A percentile compares a stretch with the other conserved stretches of the same genome.
phyloP scores from a whole-genome alignment of 2,329 filamentous ascomycete genomes.

The Colletotrichum tanaceti region DNA sequence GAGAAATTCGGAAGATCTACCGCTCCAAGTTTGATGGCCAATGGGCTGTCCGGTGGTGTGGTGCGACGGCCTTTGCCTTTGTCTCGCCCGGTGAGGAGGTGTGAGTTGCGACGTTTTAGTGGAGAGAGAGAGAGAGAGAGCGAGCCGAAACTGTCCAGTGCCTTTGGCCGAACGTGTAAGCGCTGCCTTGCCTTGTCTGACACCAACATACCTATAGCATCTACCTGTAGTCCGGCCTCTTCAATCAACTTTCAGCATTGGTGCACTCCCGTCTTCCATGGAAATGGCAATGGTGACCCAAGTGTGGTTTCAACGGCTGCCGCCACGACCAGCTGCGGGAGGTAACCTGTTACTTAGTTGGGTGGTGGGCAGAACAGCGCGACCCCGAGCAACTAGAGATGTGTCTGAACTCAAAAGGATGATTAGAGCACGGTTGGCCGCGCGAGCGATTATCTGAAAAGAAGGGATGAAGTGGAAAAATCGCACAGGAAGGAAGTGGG shows the following conservation, averaged over 20 bases:
- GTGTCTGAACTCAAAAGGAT: constrained; percentile 36
- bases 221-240: not conserved
- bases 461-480: constrained; percentile 31
- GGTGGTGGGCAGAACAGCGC: not conserved
- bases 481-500: constrained; percentile 11
- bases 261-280: no score
- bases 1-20: constrained; percentile 30
- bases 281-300: not conserved
- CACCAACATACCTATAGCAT: not conserved
- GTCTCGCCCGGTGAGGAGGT: constrained; percentile 19
- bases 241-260: no score
- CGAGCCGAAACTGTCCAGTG: constrained; percentile 2
- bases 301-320: constrained; percentile 3
- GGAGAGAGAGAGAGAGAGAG: constrained; percentile 26
- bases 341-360: not conserved
- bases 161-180: constrained; percentile 20
- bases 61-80: constrained; percentile 29
- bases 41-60: constrained; percentile 15
- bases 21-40: constrained; percentile 20
- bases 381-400: constrained; percentile 15
- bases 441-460: constrained; percentile 28
- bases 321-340: constrained; percentile 14
- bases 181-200: constrained; percentile 14
- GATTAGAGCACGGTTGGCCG: constrained; percentile 27
- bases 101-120: constrained; percentile 9